A percentile compares a stretch with the other conserved stretches of the same genome.
Conservation (phyloP, 768 basidiomycete species). For the Sarcodon aspratus region DNA sequence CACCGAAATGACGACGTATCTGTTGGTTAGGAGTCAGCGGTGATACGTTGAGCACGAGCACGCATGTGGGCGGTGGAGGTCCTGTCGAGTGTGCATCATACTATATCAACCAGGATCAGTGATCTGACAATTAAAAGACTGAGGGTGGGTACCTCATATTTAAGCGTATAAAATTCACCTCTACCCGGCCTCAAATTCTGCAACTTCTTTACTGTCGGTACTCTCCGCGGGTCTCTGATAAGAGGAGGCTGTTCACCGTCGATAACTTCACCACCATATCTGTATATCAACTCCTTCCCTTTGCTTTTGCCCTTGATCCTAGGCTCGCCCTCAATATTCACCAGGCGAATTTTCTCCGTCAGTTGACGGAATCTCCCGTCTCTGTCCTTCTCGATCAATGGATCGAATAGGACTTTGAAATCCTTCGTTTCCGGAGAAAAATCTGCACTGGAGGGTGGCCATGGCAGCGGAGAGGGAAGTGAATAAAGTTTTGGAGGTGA, state of each 20-base stretch:
- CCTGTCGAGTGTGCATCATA: constrained; percentile 65
- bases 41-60: constrained; percentile 64
- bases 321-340: constrained; percentile 11
- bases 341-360: constrained; percentile 27
- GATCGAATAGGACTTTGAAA: constrained; percentile 59
- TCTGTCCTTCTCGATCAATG: constrained; percentile 34
- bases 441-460: constrained; percentile 42
- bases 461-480: constrained; percentile 33
- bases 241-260: constrained; percentile 29
- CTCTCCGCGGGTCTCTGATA: constrained; percentile 45
- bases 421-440: constrained; percentile 31
- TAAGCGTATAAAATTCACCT: constrained; percentile 30
- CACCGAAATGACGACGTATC: constrained; percentile 54
- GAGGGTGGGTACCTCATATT: constrained; percentile 42
- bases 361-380: constrained; percentile 27
- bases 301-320: constrained; percentile 54
- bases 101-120: constrained; percentile 26
- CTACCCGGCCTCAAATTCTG: constrained; percentile 18
- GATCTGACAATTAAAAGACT: background rate
- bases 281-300: constrained; percentile 42
- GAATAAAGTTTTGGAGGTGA: constrained; percentile 24
- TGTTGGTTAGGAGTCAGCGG: constrained; percentile 56
- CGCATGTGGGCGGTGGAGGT: constrained; percentile 60
- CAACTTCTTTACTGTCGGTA: constrained; percentile 19
- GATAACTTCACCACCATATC: constrained; percentile 47